Base-by-base conservation (phyloP, 2,329 filamentous ascomycete genomes). In the Colletotrichum caudatum region DNA sequence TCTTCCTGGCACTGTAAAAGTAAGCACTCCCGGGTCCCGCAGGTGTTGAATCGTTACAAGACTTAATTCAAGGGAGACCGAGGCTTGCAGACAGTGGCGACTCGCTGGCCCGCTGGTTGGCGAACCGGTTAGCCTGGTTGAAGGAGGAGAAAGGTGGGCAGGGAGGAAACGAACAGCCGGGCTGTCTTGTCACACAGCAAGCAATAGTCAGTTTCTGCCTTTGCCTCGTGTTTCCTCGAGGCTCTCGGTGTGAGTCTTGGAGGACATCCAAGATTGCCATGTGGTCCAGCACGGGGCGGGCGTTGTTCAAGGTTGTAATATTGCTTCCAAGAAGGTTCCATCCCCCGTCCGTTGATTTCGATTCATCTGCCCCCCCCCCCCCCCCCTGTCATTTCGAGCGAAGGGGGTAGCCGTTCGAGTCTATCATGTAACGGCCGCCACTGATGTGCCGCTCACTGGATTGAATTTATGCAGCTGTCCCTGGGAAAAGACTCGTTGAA, bases 291-390 rank as follows among this genome's bases (percentile, higher is more conserved):
- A 66, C 26, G 62, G 60, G 57, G 66, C 54, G 12, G 68, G 41
- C 57, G 54, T 51, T 12, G 46, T 65, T 23, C 33, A 57, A 62
- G 70, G 66, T 70, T 58, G 70, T 54, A 70, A 70, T 57, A 72
- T 71, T 72, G 66, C 48, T 72, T 72, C 70, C 54, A 70, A 72
- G 60, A 72, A 70, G 26, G 60, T 72, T 72, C 69, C 37, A 54
- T 70, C 69, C 63, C 53, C 44, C 51, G 44, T 68, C 44, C 51
- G 44, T 68, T 46, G 64, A 68, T 53, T 58, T 58, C 59, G 57
- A 46, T 5, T 44, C 20, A 18, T n/a, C 46, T 26, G 35, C 1
- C 44, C 20, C 58, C 68, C 69, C 62, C 46, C 20, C 26, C 1
- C 44, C 20, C 58, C 68, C 69, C 62, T 50, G 48, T 59, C 69